Evolutionary conservation across 495 filamentous ascomycete genomes (phyloP).

Genomic region (Penicillium lividum): DNA sequence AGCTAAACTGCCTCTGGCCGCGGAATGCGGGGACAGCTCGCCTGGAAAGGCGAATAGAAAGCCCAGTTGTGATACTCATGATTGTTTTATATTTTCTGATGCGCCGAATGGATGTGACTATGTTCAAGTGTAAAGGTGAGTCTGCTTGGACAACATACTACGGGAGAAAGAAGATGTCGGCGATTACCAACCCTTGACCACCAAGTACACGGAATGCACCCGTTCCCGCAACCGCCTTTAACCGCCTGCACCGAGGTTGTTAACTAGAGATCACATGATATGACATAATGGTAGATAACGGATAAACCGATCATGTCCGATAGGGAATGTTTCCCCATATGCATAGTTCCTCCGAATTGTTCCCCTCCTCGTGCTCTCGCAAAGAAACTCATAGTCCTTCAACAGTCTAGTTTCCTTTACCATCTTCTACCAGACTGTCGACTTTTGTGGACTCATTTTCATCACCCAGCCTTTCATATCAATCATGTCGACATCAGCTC

Average conservation of each 20-base stretch:
- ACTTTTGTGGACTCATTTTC: slow-evolving; percentile 6
- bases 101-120: neutral
- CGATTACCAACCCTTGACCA: neutral
- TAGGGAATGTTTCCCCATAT: slow-evolving; percentile 24
- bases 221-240: slow-evolving; percentile 27
- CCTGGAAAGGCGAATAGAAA: slow-evolving; percentile 34
- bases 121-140: neutral
- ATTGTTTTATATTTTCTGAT: neutral
- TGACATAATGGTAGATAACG: slow-evolving; percentile 15
- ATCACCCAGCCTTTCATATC: neutral
- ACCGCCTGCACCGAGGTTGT: slow-evolving; percentile 35
- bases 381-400: slow-evolving; percentile 10
- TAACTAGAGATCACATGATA: slow-evolving; percentile 26
- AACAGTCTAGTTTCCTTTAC: slow-evolving; percentile 2
- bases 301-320: slow-evolving; percentile 1
- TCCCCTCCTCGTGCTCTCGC: slow-evolving; percentile 19
- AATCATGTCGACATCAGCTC: slow-evolving; percentile 88
- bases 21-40: slow-evolving; percentile 45
- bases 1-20: slow-evolving; percentile 66
- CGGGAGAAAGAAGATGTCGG: neutral
- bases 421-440: slow-evolving; percentile 6
- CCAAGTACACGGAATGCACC: slow-evolving; percentile 2
- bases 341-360: slow-evolving; percentile 17
- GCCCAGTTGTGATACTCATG: slow-evolving; percentile 30
- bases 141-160: neutral